A percentile compares a stretch with the other conserved stretches of the same genome.
Evolutionary conservation across 116 monocot species (phyloP).

Genomic region (Iris pallida): DNA sequence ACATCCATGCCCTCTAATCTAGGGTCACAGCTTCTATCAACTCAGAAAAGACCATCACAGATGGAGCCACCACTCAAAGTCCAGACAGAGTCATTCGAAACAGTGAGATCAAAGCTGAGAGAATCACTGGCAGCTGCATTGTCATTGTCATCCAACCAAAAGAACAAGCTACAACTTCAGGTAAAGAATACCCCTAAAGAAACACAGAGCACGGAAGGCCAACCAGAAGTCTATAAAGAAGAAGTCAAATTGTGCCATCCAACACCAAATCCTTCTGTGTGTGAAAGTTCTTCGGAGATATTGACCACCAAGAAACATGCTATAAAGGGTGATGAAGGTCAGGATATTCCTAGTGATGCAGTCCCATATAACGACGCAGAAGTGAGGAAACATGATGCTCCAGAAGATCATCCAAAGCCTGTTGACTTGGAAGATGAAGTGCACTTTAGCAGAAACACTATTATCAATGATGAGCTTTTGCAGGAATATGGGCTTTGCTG

Average conservation of each 20-base stretch:
- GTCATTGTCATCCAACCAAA: slow-evolving; percentile 35
- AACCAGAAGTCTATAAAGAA: slow-evolving; percentile 5
- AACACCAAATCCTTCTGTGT: slow-evolving; percentile 1
- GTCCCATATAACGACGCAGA: background rate
- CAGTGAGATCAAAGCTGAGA: slow-evolving; percentile 78
- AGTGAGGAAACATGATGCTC: slow-evolving; percentile 6
- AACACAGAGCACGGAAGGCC: background rate
- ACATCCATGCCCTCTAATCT: slow-evolving; percentile 6
- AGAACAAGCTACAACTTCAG: slow-evolving; percentile 19
- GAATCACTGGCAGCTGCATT: slow-evolving; percentile 74
- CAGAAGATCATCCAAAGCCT: slow-evolving; percentile 16
- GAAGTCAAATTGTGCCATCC: background rate
- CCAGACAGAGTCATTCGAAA: slow-evolving; percentile 46
- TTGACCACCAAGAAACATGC: slow-evolving; percentile 4
- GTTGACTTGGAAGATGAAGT: slow-evolving; percentile 20
- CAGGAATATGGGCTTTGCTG: slow-evolving; percentile 78
- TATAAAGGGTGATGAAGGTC: slow-evolving; percentile 13
- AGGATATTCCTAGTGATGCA: slow-evolving; percentile 8
- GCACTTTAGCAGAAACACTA: slow-evolving; percentile 9
- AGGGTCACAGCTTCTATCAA: slow-evolving; percentile 15
- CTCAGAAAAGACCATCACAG: slow-evolving; percentile 32
- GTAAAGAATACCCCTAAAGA: slow-evolving; percentile 18
- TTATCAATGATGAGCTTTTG: slow-evolving; percentile 78
- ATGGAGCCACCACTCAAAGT: slow-evolving; percentile 24
- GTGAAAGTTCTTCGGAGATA: slow-evolving; percentile 9